phyloP scores from a whole-genome alignment of 495 filamentous ascomycete genomes.

The Neurospora sp. region DNA sequence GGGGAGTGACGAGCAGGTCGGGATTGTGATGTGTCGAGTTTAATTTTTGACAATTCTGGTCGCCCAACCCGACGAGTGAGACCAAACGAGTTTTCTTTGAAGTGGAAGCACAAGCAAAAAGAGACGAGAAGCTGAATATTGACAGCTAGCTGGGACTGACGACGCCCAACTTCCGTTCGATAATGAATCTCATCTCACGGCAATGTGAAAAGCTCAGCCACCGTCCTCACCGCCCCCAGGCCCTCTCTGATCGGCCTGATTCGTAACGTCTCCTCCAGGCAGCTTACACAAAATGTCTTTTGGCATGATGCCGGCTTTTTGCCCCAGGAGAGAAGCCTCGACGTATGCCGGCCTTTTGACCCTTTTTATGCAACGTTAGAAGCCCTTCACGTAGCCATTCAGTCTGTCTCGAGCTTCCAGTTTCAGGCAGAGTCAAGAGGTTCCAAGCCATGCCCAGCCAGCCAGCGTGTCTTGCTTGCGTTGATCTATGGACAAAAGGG shows the following conservation, averaged over 20 bases:
- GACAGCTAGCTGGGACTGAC: constrained; percentile 5
- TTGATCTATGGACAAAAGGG: neutral
- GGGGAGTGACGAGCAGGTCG: constrained; percentile 4
- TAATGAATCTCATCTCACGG: neutral
- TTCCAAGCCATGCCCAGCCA: neutral
- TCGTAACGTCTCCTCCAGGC: neutral
- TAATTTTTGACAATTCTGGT: neutral
- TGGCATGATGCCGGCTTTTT: neutral
- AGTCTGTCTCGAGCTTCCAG: neutral
- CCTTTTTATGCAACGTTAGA: constrained; percentile 1
- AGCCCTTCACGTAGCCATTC: neutral
- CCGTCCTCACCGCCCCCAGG: constrained; percentile 23
- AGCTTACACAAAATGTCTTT: constrained; percentile 2
- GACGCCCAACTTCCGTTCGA: constrained; percentile 12
- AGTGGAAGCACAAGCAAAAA: constrained; percentile 1
- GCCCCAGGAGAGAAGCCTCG: neutral
- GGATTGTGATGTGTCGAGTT: constrained; percentile 5
- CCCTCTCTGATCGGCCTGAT: constrained; percentile 1
- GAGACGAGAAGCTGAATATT: constrained; percentile 1
- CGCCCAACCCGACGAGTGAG: neutral
- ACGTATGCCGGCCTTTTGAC: neutral
- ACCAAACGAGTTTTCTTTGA: neutral
- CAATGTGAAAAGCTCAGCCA: constrained; percentile 17
- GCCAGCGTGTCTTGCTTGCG: neutral
- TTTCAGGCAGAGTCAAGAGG: neutral